Percentiles rank a stretch among this genome's conserved stretches.
Conservation (phyloP, 176 grass and related monocot species). For the Raddia distichophylla region DNA sequence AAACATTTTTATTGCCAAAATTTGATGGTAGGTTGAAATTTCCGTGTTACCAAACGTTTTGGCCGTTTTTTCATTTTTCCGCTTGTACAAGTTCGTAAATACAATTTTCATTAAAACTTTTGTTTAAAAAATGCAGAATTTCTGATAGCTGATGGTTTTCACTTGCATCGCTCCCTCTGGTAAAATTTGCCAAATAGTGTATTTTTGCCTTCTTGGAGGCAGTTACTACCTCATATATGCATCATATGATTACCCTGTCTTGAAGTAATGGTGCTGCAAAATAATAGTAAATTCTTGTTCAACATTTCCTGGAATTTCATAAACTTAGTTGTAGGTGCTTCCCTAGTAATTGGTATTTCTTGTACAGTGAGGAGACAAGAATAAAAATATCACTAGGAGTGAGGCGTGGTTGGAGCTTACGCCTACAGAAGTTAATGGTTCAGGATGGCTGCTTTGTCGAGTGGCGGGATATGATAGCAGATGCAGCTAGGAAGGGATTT, state of each 20-base stretch:
- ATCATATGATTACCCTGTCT: background rate
- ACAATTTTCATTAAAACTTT: no score
- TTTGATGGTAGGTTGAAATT: no score
- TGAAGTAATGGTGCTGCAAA: background rate
- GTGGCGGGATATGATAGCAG: conserved; percentile 81
- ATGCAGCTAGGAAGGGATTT: conserved; percentile 64
- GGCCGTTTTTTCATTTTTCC: no score
- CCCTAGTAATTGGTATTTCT: conserved; percentile 32
- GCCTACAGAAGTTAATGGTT: conserved; percentile 59
- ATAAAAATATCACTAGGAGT: conserved; percentile 76
- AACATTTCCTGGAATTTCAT: background rate
- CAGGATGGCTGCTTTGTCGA: conserved; percentile 78
- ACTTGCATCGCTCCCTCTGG: no score
- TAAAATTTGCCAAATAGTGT: no score
- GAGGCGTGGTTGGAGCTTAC: conserved; percentile 66
- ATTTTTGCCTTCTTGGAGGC: background rate
- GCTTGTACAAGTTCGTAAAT: no score
- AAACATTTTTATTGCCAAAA: no score
- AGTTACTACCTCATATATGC: conserved; percentile 1
- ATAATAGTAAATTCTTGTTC: conserved; percentile 23
- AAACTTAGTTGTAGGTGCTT: conserved; percentile 29
- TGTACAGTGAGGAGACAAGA: conserved; percentile 72
- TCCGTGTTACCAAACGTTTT: no score
- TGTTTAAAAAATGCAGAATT: no score
- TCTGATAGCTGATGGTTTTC: no score